A percentile compares a stretch with the other conserved stretches of the same genome.
phyloP scores from a whole-genome alignment of 768 basidiomycete species.

The Kwoniella bestiolae region DNA sequence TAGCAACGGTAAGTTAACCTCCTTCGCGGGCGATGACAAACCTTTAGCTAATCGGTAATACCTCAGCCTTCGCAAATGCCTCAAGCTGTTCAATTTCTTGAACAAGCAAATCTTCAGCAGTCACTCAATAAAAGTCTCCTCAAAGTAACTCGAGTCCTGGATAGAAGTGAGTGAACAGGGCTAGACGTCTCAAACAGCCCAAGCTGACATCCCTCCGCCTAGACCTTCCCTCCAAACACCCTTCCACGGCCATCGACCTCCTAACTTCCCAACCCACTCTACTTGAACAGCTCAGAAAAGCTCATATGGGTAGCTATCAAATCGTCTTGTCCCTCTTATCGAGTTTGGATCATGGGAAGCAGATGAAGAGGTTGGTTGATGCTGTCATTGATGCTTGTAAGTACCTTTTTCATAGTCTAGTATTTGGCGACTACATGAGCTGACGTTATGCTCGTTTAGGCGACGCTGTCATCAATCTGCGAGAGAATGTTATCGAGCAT shows the following conservation, averaged over 20 bases:
- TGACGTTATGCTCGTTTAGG: too few relatives aligned
- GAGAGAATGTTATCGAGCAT: slow-evolving; percentile 83
- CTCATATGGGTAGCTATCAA: slow-evolving; percentile 89
- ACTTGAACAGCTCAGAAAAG: slow-evolving; percentile 84
- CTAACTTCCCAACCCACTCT: slow-evolving; percentile 78
- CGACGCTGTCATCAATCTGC: slow-evolving; percentile 87
- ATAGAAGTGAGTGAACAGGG: slow-evolving; percentile 36
- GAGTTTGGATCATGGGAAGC: slow-evolving; percentile 83
- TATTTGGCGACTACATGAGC: slow-evolving; percentile 4
- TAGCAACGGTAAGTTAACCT: slow-evolving; percentile 49
- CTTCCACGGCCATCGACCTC: slow-evolving; percentile 80
- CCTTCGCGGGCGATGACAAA: too few relatives aligned
- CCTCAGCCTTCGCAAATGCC: slow-evolving; percentile 35
- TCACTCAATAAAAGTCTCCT: slow-evolving; percentile 56
- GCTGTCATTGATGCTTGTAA: slow-evolving; percentile 78
- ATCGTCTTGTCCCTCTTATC: slow-evolving; percentile 88
- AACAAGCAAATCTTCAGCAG: slow-evolving; percentile 56
- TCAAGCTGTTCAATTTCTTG: slow-evolving; percentile 54
- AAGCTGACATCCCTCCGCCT: slow-evolving; percentile 15
- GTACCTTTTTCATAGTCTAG: slow-evolving; percentile 50
- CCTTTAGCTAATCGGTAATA: background rate
- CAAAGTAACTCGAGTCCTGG: slow-evolving; percentile 56
- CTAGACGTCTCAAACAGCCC: background rate
- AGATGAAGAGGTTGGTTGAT: slow-evolving; percentile 88
- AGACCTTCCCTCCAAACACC: slow-evolving; percentile 71